These are phyloP conservation scores for Staphylotrichum longicolle DNA, from an alignment of 495 filamentous ascomycete species.

Conservation along the genomic window DNA sequence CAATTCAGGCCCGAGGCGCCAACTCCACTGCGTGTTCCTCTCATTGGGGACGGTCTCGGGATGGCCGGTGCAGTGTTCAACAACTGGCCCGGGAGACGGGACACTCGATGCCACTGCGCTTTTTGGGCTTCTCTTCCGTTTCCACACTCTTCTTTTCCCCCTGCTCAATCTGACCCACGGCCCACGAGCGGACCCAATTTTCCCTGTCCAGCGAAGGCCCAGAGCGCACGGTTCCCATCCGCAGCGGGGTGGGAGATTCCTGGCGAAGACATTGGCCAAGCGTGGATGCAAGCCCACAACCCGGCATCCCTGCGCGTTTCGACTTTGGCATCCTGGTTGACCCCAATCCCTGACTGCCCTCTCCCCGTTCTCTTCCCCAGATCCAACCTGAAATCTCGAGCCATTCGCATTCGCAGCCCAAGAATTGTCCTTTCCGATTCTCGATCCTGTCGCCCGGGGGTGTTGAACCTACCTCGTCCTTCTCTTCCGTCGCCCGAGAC, in stretches of 20 bases:
- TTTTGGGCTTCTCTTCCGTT: slow-evolving; percentile 19
- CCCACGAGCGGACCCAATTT: too few species aligned
- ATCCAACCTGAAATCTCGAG: slow-evolving; percentile 26
- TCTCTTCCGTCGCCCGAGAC: slow-evolving; percentile 11
- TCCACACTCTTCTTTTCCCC: slow-evolving; percentile 31
- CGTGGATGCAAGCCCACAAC: slow-evolving; percentile 19
- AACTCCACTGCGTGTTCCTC: too few species aligned
- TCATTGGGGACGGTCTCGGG: too few species aligned
- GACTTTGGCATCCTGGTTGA: slow-evolving; percentile 17
- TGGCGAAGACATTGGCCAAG: slow-evolving; percentile 20
- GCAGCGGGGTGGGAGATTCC: too few species aligned
- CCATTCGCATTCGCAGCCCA: slow-evolving; percentile 6
- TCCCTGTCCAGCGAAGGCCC: too few species aligned
- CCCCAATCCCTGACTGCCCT: slow-evolving; percentile 7
- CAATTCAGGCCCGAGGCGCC: too few species aligned
- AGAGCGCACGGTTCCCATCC: too few species aligned
- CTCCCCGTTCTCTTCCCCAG: slow-evolving; percentile 27
- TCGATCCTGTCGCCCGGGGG: neutral
- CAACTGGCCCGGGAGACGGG: neutral
- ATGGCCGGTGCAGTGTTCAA: too few species aligned
- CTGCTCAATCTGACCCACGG: neutral
- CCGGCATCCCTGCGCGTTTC: slow-evolving; percentile 24
- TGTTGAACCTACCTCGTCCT: slow-evolving; percentile 2
- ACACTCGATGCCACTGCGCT: slow-evolving; percentile 14
- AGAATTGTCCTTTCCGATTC: slow-evolving; percentile 3